phyloP scores from a whole-genome alignment of 257 asterid genomes.

The Handroanthus guayacan region DNA sequence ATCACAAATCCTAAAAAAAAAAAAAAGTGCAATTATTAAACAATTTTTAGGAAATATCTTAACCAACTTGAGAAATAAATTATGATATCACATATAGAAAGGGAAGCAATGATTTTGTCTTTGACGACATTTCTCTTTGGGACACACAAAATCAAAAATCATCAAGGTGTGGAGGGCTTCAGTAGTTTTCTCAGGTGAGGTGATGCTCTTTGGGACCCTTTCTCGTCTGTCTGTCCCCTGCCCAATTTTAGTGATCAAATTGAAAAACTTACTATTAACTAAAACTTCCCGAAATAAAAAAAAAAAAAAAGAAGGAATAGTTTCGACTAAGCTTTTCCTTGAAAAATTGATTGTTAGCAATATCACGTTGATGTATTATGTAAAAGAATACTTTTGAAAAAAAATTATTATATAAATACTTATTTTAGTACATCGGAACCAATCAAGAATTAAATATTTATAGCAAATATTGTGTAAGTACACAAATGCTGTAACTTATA shows the following conservation, averaged over 20 bases:
- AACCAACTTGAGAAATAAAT: constrained; percentile 35
- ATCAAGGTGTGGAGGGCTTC: constrained; percentile 42
- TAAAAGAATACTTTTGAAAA: too few species aligned
- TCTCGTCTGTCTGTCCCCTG: constrained; percentile 42
- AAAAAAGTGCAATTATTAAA: background rate
- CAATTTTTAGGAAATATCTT: background rate
- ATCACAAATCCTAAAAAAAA: background rate
- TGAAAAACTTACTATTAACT: background rate
- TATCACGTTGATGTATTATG: background rate
- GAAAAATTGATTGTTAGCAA: background rate
- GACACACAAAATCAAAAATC: constrained; percentile 40
- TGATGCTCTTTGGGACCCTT: constrained; percentile 53
- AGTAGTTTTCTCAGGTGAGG: constrained; percentile 41
- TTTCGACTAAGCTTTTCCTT: too few species aligned
- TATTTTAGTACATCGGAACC: too few species aligned
- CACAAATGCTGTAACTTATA: too few species aligned
- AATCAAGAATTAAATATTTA: too few species aligned
- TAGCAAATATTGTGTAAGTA: too few species aligned
- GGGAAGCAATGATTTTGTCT: constrained; percentile 35
- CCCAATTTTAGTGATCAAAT: constrained; percentile 35
- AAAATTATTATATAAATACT: too few species aligned
- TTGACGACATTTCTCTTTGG: constrained; percentile 48
- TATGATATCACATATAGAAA: constrained; percentile 24
- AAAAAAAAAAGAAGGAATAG: too few species aligned
- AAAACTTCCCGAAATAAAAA: too few species aligned